Base-by-base conservation (phyloP, 495 filamentous ascomycete species). In the Tuber borchii region DNA sequence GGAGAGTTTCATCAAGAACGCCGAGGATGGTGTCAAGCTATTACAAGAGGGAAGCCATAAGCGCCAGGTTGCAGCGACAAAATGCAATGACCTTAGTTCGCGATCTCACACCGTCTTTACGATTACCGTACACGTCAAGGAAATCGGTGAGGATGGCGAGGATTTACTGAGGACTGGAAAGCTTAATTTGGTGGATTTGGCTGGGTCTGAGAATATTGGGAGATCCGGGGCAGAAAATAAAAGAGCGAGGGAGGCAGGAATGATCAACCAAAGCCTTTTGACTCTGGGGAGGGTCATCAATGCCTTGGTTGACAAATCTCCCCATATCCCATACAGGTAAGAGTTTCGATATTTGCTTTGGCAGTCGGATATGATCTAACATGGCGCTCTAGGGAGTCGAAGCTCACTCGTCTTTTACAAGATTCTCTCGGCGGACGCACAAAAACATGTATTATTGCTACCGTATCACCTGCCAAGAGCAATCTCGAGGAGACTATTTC, bases 381-480 rank as follows among this genome's bases (percentile, higher is more conserved):
- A 2, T 26, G 26, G 37, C 31, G 75, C 77, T 31, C 26, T 34
- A 86, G 95, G 76, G 95, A 98, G 84, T 98, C 95, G 2, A 99
- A 99, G 83, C 88, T 99, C 71, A 99, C 95, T 3, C 89, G 95
- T 37, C 86, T 99, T 2, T 86, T 99, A 71, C 95, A 98, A 90
- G 96, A 99, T 81, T 99, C 95, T 20, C 88, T 99, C 0, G 95
- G 95, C 70, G 95, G 95, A 17, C 90, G 90, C 70, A 99, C 95
- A 14, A 99, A 98, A 83, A 99, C 95, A 6, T 98, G 95, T 85
- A 99, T 99, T 78, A 97, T 99, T 80, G 96, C 95, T 5, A 99
- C 96, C 0, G 89, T 99, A 69, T 97, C 95, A 1, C 94, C 96
- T 10, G 92, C 94, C 9, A 94, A 93, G 82, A 94, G 90, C 85